Evolutionary conservation across 345 rosid genomes (phyloP).

Genomic region (Eucalyptus polybractea): DNA sequence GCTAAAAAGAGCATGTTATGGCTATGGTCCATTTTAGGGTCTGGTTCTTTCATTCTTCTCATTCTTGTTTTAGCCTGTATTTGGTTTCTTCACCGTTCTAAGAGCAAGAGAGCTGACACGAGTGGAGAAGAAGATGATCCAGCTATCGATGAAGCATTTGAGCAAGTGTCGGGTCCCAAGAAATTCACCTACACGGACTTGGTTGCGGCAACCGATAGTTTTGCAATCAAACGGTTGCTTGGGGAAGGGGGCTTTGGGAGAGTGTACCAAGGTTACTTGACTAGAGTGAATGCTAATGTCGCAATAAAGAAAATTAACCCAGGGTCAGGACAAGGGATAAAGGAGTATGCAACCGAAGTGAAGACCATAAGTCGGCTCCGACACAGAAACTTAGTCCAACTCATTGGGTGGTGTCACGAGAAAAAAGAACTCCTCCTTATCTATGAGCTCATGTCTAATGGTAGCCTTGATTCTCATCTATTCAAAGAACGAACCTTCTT

Average conservation of each 20-base stretch:
- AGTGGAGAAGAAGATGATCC: not conserved
- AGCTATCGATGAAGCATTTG: not conserved
- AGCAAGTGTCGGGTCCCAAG: not conserved
- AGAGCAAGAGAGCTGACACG: not conserved
- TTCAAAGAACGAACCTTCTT: not conserved
- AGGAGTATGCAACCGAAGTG: not conserved
- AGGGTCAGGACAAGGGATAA: not conserved
- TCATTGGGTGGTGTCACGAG: not conserved
- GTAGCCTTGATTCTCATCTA: not conserved
- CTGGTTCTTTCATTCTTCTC: not conserved
- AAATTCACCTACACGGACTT: not conserved
- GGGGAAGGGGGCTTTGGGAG: not conserved
- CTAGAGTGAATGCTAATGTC: not conserved
- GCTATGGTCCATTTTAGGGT: not conserved
- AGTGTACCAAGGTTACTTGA: not conserved
- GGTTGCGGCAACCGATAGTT: accelerated
- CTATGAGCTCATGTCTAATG: not conserved
- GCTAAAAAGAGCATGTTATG: not conserved
- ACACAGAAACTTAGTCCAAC: not conserved
- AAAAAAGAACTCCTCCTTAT: not conserved
- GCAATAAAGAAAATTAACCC: not conserved
- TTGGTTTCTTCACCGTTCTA: not conserved
- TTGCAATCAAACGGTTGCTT: not conserved
- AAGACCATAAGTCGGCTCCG: not conserved
- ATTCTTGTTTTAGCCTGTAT: not conserved